These are phyloP conservation scores for Glarea lozoyensis DNA, from an alignment of 495 filamentous ascomycete genomes.

Conservation along the genomic window DNA sequence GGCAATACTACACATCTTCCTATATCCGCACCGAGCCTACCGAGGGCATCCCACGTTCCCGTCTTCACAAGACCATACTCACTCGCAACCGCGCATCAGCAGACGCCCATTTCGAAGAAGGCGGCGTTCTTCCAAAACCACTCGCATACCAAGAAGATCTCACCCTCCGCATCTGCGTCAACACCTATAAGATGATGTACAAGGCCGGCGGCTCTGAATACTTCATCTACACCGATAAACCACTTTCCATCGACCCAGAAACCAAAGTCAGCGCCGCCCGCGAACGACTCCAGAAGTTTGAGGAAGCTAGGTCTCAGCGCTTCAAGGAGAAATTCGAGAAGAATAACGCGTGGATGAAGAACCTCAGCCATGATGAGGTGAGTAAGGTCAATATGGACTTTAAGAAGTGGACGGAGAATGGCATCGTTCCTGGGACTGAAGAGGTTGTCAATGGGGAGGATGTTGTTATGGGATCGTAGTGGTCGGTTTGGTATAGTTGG, in stretches of 20 bases:
- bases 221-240: constrained; percentile 34
- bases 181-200: constrained; percentile 75
- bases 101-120: constrained; percentile 33
- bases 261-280: constrained; percentile 36
- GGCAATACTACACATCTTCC: constrained; percentile 91
- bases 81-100: constrained; percentile 61
- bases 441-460: background rate
- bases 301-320: constrained; percentile 44
- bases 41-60: constrained; percentile 63
- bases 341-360: constrained; percentile 70
- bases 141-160: constrained; percentile 65
- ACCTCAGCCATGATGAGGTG: constrained; percentile 59
- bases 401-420: constrained; percentile 31
- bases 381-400: constrained; percentile 58
- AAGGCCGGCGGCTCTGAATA: constrained; percentile 53
- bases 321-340: constrained; percentile 66
- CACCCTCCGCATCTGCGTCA: constrained; percentile 68
- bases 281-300: constrained; percentile 31
- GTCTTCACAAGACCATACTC: constrained; percentile 58
- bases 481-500: too few species aligned
- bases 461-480: constrained; percentile 5
- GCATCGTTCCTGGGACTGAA: constrained; percentile 11
- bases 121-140: constrained; percentile 36
- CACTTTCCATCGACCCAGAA: constrained; percentile 22
- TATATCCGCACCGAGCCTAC: constrained; percentile 84